Evolutionary conservation across 305 asterid genomes (phyloP), one percentile per base, ranked within the genome.

Genomic region (Ajuga reptans): DNA sequence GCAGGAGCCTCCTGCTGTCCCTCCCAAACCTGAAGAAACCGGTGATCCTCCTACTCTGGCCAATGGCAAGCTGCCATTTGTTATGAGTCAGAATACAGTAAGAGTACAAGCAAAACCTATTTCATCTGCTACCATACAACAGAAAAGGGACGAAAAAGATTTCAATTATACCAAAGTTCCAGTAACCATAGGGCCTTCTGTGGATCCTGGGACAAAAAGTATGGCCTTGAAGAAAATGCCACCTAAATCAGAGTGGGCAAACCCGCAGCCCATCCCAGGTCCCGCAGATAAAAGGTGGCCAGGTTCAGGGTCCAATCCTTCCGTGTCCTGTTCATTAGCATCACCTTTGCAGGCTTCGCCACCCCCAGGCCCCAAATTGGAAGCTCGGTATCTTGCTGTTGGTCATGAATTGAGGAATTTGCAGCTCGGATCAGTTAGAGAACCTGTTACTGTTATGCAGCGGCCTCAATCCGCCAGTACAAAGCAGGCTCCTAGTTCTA

Each of bases 371-470:
- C 45, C 85, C 33, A 85, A 83, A 78, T 15, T 72, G 52, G 98
- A 89, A 69, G 68, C 88, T 15, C 83, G 68, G 64, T 86, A 70
- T 82, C 62, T 81, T 52, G 70, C 85, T 34, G 72, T 79, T 33
- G 92, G 84, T 66, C 84, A 84, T 76, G 98, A 87, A 51, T 66
- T 87, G 75, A 90, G 88, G 87, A 83, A 77, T 71, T 72, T 88
- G 72, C 98, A 85, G 79, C 76, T 87, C 24, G 97, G 96, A 49
- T 82, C 95, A 41, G 86, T 90, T 59, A 86, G 85, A 80, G 96
- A 88, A 71, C 95, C 98, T 0, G 86, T 88, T 43, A 81, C 79
- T 16, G 79, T 88, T 56, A 85, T 83, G 97, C 96, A 88, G 78
- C 85, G 87, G 37, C 88, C 97, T 12, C 85, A 80, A 64, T 82